Evolutionary conservation across 805 yeast genomes (phyloP), one percentile per base, ranked within the genome.

Genomic region (Yarrowia sp.): DNA sequence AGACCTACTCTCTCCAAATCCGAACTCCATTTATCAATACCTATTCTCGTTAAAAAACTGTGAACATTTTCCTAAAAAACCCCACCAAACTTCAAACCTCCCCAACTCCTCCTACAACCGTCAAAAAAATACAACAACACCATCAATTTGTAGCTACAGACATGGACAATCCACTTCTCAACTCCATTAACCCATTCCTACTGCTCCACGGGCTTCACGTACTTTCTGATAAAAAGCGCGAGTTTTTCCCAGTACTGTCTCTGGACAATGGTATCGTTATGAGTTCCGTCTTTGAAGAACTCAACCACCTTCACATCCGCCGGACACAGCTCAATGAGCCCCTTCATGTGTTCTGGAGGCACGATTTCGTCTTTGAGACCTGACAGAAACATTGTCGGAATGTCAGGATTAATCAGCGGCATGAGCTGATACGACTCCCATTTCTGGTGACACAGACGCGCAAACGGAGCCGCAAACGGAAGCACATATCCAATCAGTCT

Each of bases 281-380:
- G 99, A 67, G 81, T 82, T 1, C 92, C 88, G 46, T 83, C 80
- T 33, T 83, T 84, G 70, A 85, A 91, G 67, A 78, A 82, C 66
- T 83, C 79, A 71, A 85, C 82, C 36, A 77, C 76, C 76, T 92
- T 92, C 15, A 77, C 74, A 0, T 76, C 73, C 43, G 87, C 78
- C 33, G 84, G 81, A 68, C 88, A 80, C 68, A 86, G 71, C 39
- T 81, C 84, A 74, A 77, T 88, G 30, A 92, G 80, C 58, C 73
- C 74, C 53, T 82, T 82, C 91, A 93, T 90, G 74, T 94, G 98
- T 0, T 72, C 70, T 0, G 97, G 97, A 3, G 98, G 98, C 1
- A 94, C 97, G 33, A 94, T 87, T 77, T 94, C 99, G 79, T 94
- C 99, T 42, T 82, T 80, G 14, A 83, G 77, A 0, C 96, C 97